Evolutionary conservation across 352 stramenopile species (phyloP).

Genomic region (Phytopythium cucurbitacearum): DNA sequence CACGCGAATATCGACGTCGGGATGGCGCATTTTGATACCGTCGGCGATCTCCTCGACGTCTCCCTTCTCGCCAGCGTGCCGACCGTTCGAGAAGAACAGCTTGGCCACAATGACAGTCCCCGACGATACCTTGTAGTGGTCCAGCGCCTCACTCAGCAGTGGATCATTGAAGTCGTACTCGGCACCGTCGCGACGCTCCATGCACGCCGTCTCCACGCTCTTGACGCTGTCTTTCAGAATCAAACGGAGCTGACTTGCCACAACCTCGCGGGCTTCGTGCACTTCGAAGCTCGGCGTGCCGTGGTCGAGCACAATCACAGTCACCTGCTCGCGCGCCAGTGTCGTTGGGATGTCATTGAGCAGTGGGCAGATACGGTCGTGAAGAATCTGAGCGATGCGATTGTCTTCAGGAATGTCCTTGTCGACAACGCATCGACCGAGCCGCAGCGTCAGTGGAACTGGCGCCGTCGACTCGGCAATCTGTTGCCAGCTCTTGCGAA

Average conservation of each 20-base stretch:
- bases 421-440: constrained; percentile 62
- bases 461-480: background rate
- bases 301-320: constrained; percentile 73
- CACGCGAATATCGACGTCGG: constrained; percentile 47
- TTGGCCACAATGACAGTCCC: constrained; percentile 67
- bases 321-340: constrained; percentile 22
- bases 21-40: constrained; percentile 32
- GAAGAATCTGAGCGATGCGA: constrained; percentile 57
- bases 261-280: constrained; percentile 57
- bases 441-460: constrained; percentile 20
- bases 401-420: constrained; percentile 38
- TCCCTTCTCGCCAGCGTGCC: constrained; percentile 64
- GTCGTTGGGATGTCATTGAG: constrained; percentile 17
- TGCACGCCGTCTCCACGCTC: constrained; percentile 53
- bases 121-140: constrained; percentile 54
- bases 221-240: constrained; percentile 32
- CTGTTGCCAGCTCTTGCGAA: constrained; percentile 39
- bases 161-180: constrained; percentile 84
- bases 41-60: constrained; percentile 78
- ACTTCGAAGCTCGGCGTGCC: constrained; percentile 67
- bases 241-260: constrained; percentile 44
- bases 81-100: constrained; percentile 74
- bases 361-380: constrained; percentile 39
- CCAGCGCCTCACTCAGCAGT: constrained; percentile 55
- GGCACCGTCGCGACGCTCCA: constrained; percentile 68